Evolutionary conservation across 352 stramenopile genomes (phyloP).

Genomic region (Sclerospora graminicola): DNA sequence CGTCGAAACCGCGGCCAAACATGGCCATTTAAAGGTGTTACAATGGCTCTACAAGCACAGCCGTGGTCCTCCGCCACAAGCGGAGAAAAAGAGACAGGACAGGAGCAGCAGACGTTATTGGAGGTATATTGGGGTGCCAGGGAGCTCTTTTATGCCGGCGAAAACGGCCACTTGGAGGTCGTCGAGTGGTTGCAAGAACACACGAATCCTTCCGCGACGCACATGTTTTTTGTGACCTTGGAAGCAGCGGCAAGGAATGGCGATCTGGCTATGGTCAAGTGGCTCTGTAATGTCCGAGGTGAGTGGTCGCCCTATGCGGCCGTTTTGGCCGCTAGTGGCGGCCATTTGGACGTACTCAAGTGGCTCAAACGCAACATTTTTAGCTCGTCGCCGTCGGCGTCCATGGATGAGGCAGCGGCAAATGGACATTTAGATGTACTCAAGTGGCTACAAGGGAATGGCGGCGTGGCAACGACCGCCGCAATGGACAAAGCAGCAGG

Average conservation of each 20-base stretch:
- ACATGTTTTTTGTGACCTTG: constrained; percentile 37
- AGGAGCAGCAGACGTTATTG: neutral
- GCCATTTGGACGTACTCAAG: constrained; percentile 25
- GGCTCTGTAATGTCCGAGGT: constrained; percentile 21
- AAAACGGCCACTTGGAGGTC: constrained; percentile 22
- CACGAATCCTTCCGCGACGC: constrained; percentile 20
- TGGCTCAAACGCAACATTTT: constrained; percentile 20
- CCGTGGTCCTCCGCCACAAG: no score
- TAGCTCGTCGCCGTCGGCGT: constrained; percentile 12
- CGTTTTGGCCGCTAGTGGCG: constrained; percentile 19
- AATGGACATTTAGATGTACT: constrained; percentile 16
- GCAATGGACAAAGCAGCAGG: constrained; percentile 24
- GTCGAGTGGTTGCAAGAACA: constrained; percentile 29
- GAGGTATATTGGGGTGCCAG: constrained; percentile 26
- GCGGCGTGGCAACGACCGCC: constrained; percentile 4
- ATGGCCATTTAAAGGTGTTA: constrained; percentile 25
- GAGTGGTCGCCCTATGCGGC: constrained; percentile 27
- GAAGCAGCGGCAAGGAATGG: constrained; percentile 25
- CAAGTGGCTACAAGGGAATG: constrained; percentile 19
- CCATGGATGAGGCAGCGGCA: constrained; percentile 21
- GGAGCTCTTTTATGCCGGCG: constrained; percentile 27
- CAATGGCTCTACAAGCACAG: constrained; percentile 22
- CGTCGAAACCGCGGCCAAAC: constrained; percentile 20
- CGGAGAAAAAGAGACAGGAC: neutral
- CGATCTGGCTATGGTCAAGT: constrained; percentile 24